These are phyloP conservation scores for Esteya vermicola DNA, from an alignment of 2,329 filamentous ascomycete genomes.

Conservation along the genomic window DNA sequence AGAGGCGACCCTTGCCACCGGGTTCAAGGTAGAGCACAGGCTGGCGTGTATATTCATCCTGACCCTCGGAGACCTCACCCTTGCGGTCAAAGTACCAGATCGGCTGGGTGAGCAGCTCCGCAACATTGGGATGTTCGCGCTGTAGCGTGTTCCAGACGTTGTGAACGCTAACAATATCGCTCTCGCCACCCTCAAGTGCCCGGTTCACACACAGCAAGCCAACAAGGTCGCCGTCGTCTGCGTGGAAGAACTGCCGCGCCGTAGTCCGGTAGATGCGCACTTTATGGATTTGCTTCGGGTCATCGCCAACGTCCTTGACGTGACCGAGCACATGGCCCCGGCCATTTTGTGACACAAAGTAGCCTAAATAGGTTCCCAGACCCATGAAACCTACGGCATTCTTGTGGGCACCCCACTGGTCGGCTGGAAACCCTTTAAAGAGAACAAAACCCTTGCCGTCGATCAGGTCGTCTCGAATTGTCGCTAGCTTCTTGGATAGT, in stretches of 20 bases:
- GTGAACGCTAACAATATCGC: conserved; percentile 66
- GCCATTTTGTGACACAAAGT: conserved; percentile 78
- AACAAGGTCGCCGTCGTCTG: conserved; percentile 71
- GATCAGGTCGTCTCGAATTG: conserved; percentile 32
- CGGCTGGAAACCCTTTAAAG: conserved; percentile 72
- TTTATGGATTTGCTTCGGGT: conserved; percentile 66
- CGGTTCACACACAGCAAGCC: conserved; percentile 70
- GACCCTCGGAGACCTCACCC: conserved; percentile 60
- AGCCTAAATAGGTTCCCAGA: conserved; percentile 69
- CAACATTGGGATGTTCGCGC: conserved; percentile 60
- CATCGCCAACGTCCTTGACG: conserved; percentile 78
- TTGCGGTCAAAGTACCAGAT: conserved; percentile 92
- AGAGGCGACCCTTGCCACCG: conserved; percentile 50
- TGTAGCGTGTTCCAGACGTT: conserved; percentile 72
- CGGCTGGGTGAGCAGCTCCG: conserved; percentile 58
- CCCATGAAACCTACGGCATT: conserved; percentile 85
- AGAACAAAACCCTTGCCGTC: conserved; percentile 83
- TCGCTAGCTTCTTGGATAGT: conserved; percentile 20
- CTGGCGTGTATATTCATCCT: conserved; percentile 61
- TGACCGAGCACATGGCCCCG: conserved; percentile 77
- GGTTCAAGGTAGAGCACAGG: conserved; percentile 67
- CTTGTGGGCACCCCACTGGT: conserved; percentile 64
- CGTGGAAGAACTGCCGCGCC: conserved; percentile 73
- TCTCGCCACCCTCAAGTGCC: conserved; percentile 69
- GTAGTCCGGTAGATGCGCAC: conserved; percentile 86